Evolutionary conservation across 2,329 filamentous ascomycete genomes (phyloP).

Genomic region (Colletotrichum musae): DNA sequence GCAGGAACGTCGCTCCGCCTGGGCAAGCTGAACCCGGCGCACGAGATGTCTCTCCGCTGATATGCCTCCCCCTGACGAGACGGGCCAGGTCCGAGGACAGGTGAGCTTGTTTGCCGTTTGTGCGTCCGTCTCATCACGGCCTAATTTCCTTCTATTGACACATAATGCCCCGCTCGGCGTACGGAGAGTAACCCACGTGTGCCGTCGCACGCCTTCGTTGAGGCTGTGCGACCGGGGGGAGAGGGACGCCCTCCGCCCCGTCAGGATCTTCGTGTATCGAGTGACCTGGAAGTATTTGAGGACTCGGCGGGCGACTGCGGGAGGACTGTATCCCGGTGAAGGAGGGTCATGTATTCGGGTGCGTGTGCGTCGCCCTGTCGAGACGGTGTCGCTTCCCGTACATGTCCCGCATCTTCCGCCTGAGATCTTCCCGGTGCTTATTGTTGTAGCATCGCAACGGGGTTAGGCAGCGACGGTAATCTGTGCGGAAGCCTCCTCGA

Average conservation of each 20-base stretch:
- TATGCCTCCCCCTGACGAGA: too few species aligned
- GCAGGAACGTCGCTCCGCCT: too few species aligned
- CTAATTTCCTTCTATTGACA: neutral
- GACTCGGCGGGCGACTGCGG: neutral
- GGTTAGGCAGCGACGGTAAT: slow-evolving; percentile 58
- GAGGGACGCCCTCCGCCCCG: neutral
- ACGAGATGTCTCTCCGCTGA: too few species aligned
- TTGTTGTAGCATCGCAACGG: neutral
- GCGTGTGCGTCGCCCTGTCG: too few species aligned
- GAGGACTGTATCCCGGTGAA: too few species aligned
- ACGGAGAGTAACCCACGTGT: slow-evolving; percentile 7
- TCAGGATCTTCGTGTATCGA: neutral
- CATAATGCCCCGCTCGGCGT: neutral
- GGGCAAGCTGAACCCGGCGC: too few species aligned
- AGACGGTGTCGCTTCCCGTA: too few species aligned
- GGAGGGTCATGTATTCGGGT: too few species aligned
- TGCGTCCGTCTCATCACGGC: neutral
- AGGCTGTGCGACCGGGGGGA: neutral
- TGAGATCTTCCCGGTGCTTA: neutral
- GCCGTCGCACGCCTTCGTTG: slow-evolving; percentile 1
- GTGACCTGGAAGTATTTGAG: neutral
- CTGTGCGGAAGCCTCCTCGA: slow-evolving; percentile 50
- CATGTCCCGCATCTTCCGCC: too few species aligned
- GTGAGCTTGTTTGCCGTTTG: neutral
- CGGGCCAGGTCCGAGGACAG: neutral